Base-by-base conservation (phyloP, 805 yeast species). In the Kluyveromyces starmeri region DNA sequence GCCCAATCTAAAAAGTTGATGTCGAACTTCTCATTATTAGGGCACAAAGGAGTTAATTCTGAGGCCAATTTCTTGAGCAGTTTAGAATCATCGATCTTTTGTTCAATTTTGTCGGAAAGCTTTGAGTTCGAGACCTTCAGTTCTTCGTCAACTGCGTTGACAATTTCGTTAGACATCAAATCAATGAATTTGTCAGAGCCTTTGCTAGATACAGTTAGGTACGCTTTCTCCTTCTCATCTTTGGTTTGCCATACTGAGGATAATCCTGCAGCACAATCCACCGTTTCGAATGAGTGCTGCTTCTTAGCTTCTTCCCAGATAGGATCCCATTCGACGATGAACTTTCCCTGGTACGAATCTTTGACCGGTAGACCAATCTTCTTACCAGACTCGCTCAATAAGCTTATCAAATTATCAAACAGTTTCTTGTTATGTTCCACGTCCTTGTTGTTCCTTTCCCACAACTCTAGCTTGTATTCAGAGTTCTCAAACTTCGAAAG, bases 1-100 rank as follows among this genome's bases (percentile, higher is more conserved):
- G 94, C 83, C 96, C 96, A 89, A 55, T 89, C 97, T 14, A 89
- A 62, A 43, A 75, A 72, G 41, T 73, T 75, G 4, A 79, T 65
- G 49, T 85, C 94, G 41, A 86, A 80, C 36, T 81, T 89, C 21
- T 71, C 64, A 29, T 81, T 78, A 6, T 45, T 16, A 7, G 59
- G 59, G 24, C 55, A 46, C 23, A 53, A 35, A 6, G 38, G 28
- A n/a, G 51, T 43, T 14, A 71, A 45, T 38, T 68, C 67, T 44
- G 71, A 70, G 48, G 76, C 73, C 48, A 73, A 53, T 26, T 59
- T 56, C 37, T 68, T 68, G 55, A 78, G 73, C 63, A 82, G 81
- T 46, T 73, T 75, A n/a, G 63, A 62, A 50, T 82, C 84, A 49
- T 85, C 96, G 46, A 89, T 80, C 56, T 78, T 81, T 51, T 70